These are phyloP conservation scores for Eucalyptus sp. DNA, from an alignment of 345 rosid species.

Conservation along the genomic window DNA sequence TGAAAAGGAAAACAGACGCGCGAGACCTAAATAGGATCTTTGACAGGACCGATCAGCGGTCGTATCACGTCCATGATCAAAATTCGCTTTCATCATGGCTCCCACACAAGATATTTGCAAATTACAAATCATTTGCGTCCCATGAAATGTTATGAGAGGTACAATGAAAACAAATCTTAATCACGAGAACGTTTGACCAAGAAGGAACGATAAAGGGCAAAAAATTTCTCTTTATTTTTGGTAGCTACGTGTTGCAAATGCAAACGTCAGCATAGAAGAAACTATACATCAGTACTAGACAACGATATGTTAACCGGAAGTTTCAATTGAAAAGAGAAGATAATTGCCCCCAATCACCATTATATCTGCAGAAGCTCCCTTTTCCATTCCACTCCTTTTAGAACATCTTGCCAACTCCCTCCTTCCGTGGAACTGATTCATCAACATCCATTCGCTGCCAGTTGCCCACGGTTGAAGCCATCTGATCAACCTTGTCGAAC, in stretches of 20 bases:
- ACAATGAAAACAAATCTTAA: too few species aligned
- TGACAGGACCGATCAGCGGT: not conserved
- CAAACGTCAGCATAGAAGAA: not conserved
- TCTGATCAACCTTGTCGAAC: constrained; percentile 70
- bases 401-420: constrained; percentile 79
- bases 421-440: constrained; percentile 61
- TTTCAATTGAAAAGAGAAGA: not conserved
- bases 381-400: constrained; percentile 1
- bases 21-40: not conserved
- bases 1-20: not conserved
- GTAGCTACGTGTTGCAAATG: not conserved
- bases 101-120: not conserved
- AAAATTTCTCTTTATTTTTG: not conserved
- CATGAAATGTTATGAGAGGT: too few species aligned
- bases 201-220: not conserved
- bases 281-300: not conserved
- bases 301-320: not conserved
- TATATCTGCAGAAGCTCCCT: not conserved
- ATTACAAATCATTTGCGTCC: too few species aligned
- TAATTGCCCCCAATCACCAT: not conserved
- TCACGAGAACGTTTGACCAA: not conserved
- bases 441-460: constrained; percentile 60
- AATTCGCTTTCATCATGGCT: not conserved
- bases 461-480: constrained; percentile 48
- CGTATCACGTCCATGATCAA: not conserved